A percentile compares a stretch with the other conserved stretches of the same genome.
Conservation (phyloP, 345 rosid genomes). For the Acer saccharum region DNA sequence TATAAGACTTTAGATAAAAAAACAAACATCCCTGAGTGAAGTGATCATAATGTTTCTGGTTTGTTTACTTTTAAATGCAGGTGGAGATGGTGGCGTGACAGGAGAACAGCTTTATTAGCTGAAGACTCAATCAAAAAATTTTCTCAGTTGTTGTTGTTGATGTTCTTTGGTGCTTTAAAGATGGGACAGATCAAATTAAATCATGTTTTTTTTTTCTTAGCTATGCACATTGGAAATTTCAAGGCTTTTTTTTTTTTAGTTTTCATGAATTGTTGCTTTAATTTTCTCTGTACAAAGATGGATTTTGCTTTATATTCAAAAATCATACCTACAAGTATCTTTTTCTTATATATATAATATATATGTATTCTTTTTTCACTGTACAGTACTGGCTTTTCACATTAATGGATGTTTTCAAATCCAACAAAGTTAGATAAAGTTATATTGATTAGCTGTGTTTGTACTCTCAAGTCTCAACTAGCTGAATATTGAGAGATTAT, state of each 20-base stretch:
- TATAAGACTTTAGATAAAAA: too few species aligned
- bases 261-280: background rate
- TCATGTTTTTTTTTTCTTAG: background rate
- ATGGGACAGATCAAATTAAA: constrained; percentile 19
- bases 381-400: background rate
- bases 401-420: background rate
- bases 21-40: too few species aligned
- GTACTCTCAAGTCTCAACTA: too few species aligned
- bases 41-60: background rate
- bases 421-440: background rate
- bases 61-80: constrained; percentile 31
- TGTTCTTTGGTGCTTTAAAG: constrained; percentile 22
- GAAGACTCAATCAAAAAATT: background rate
- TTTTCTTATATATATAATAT: background rate
- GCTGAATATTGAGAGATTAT: too few species aligned
- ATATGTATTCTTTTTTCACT: background rate
- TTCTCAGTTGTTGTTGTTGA: background rate
- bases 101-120: constrained; percentile 56
- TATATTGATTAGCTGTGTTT: too few species aligned
- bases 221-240: constrained; percentile 3
- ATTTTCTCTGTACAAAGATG: constrained; percentile 15
- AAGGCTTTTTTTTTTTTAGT: background rate
- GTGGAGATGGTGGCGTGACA: constrained; percentile 79
- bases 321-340: background rate
- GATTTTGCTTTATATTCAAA: constrained; percentile 18